Conservation (phyloP, 2,329 filamentous ascomycete species). For the Neodidymelliopsis sp. region DNA sequence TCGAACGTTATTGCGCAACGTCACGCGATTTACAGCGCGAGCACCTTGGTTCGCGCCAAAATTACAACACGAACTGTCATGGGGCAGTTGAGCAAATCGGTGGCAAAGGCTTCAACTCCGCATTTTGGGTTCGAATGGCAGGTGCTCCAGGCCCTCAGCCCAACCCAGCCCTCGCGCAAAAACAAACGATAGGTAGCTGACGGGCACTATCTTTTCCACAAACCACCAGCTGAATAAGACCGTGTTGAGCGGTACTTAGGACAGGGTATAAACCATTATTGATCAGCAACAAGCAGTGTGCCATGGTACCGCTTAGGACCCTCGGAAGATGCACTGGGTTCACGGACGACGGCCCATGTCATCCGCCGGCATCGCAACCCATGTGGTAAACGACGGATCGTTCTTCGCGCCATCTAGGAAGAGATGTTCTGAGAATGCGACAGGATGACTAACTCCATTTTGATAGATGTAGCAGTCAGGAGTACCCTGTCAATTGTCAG, state of each 20-base stretch:
- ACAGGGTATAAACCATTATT: neutral
- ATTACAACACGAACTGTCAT: neutral
- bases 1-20: conserved; percentile 7
- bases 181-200: neutral
- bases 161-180: neutral
- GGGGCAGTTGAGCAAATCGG: conserved; percentile 1
- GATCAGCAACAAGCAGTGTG: neutral
- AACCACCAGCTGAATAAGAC: neutral
- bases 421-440: neutral
- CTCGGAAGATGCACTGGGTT: neutral
- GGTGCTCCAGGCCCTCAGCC: conserved; percentile 1
- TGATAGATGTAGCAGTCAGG: neutral
- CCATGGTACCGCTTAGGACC: neutral
- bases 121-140: neutral
- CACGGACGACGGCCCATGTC: neutral
- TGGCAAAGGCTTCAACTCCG: conserved; percentile 1
- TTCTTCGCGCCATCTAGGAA: neutral
- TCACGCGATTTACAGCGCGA: neutral
- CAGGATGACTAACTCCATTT: conserved; percentile 1
- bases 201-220: neutral
- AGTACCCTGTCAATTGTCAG: neutral
- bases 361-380: neutral
- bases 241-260: neutral
- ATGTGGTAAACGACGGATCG: neutral
- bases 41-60: conserved; percentile 1